Base-by-base conservation (phyloP, 1,284 basidiomycete genomes). In the Pisolithus thermaeus region DNA sequence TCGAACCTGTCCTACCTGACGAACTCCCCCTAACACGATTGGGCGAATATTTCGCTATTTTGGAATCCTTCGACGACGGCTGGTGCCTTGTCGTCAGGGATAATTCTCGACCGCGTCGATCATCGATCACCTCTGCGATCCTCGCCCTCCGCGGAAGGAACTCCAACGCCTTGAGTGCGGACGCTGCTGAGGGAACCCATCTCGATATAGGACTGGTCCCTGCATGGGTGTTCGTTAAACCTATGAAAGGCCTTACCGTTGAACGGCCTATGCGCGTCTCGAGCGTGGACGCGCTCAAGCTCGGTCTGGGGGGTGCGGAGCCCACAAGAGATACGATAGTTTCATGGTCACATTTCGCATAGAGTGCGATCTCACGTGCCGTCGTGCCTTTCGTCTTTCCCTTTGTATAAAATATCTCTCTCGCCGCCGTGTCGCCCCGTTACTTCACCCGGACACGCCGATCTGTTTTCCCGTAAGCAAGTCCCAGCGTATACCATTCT, bases 31-130 rank as follows among this genome's bases (percentile, higher is more conserved):
- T 86, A 55, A 62, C 69, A 11, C 61, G 56, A 30, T 59, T 76
- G 14, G 81, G 81, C 40, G 84, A 89, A 64, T 70, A 70, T 37
- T 66, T 89, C 41, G 77, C 75, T 3, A 66, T 86, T 22, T 71
- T 87, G 8, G 78, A 80, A 56, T 76, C 74, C 2, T 84, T 82
- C 59, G 83, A 87, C 53, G 86, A 89, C 54, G 86, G 84, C 2
- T 90, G 86, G 87, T 87, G 83, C 61, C 73, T 87, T 52, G 83
- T 86, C 47, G 80, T 78, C 16, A 71, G 83, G 35, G 76, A 81
- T 52, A 61, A 55, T 22, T 68, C 27, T 50, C 75, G 45, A 72
- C 76, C 66, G 72, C 71, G 57, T 46, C 65, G 35, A 43, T 50
- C 47, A 25, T 61, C 59, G 2, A 4, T 47, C 18, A 39, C 43